Evolutionary conservation across 192 early-diverging fungal genomes (phyloP).

Genomic region (Backusella australiensis): DNA sequence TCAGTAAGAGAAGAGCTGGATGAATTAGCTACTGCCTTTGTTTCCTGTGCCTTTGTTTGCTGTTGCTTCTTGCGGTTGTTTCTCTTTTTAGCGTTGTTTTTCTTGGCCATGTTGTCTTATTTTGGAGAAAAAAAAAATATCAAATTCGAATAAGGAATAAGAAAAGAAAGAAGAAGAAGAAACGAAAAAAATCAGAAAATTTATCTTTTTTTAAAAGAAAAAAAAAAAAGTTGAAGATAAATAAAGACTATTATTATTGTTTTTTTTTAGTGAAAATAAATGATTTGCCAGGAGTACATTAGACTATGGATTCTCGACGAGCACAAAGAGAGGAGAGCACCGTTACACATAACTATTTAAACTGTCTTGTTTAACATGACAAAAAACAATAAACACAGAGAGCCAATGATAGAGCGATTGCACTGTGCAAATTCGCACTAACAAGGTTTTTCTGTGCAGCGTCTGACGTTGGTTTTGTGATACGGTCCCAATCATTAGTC

Average conservation of each 20-base stretch:
- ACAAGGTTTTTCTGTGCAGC: slow-evolving; percentile 2
- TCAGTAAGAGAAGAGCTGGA: slow-evolving; percentile 3
- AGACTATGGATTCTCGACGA: not conserved
- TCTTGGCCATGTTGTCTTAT: not conserved
- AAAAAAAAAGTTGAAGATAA: not conserved
- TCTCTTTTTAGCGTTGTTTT: slow-evolving; percentile 1
- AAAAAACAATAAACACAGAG: slow-evolving; percentile 7
- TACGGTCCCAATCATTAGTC: not conserved
- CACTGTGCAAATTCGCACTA: not conserved
- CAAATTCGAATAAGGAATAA: not conserved
- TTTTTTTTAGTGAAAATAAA: slow-evolving; percentile 3
- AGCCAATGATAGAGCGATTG: not conserved
- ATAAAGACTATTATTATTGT: not conserved
- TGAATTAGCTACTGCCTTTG: not conserved
- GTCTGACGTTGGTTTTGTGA: not conserved
- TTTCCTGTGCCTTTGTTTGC: not conserved
- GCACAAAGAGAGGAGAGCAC: not conserved
- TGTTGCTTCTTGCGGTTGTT: not conserved
- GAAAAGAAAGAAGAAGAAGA: not conserved
- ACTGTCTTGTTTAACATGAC: slow-evolving; percentile 6
- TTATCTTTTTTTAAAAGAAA: not conserved
- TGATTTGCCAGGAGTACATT: slow-evolving; percentile 8
- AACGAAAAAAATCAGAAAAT: not conserved
- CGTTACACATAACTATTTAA: not conserved
- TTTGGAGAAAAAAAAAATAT: not conserved